Evolutionary conservation across 139 green algal species (phyloP).

Genomic region (Pseudopediastrum boryanum): DNA sequence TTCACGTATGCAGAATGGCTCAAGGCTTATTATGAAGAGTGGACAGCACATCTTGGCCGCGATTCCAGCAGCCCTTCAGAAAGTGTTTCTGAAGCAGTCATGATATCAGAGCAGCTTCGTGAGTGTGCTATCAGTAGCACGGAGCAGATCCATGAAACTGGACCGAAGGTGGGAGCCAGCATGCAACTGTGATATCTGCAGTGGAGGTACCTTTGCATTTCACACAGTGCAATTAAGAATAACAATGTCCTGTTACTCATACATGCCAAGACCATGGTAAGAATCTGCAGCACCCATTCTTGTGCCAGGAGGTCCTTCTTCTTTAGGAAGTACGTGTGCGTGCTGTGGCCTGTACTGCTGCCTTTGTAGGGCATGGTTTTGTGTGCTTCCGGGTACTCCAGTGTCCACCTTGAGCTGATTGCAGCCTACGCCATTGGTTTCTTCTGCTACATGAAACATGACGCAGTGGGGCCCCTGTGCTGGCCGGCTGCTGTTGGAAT

Average conservation of each 20-base stretch:
- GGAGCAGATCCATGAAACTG: background rate
- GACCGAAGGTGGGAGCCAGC: conserved; percentile 2
- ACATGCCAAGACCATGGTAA: too few relatives aligned
- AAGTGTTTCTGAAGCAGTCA: background rate
- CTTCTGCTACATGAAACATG: background rate
- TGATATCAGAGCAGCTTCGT: background rate
- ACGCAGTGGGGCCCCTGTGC: background rate
- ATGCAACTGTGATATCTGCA: background rate
- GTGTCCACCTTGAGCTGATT: too few relatives aligned
- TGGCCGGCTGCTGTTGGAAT: background rate
- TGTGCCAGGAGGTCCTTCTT: too few relatives aligned
- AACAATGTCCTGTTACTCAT: background rate
- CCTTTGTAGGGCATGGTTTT: too few relatives aligned
- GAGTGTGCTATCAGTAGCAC: background rate
- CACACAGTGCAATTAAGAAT: background rate
- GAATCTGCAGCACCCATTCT: too few relatives aligned
- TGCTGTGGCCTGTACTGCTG: too few relatives aligned
- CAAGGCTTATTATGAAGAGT: conserved; percentile 46
- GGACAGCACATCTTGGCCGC: conserved; percentile 22
- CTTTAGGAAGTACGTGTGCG: too few relatives aligned
- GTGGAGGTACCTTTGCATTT: background rate
- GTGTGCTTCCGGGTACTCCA: too few relatives aligned
- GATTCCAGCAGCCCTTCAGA: conserved; percentile 34
- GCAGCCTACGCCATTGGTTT: too few relatives aligned
- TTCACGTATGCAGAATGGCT: conserved; percentile 73